A percentile compares a stretch with the other conserved stretches of the same genome.
Conservation (phyloP, 192 early-diverging fungal genomes). For the Rhizophagus sp. region DNA sequence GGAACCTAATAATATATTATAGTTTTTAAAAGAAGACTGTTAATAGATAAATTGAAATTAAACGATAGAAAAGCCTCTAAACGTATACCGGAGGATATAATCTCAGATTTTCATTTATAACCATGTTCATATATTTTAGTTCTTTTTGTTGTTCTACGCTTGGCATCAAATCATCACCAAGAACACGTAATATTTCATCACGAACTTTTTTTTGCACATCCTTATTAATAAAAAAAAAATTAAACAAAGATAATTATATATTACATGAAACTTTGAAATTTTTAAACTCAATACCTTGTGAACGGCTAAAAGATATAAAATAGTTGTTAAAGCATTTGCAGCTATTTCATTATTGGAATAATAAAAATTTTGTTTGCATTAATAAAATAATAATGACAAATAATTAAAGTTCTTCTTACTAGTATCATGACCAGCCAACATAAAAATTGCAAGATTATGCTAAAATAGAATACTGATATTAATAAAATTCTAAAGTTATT, state of each 20-base stretch:
- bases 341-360: background rate
- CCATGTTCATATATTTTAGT: background rate
- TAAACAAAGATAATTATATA: too few relatives aligned
- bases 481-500: too few relatives aligned
- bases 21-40: background rate
- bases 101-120: background rate
- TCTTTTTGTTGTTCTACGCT: background rate
- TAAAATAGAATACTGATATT: too few relatives aligned
- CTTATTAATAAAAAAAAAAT: background rate
- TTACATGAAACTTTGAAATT: background rate
- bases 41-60: background rate
- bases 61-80: background rate
- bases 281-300: background rate
- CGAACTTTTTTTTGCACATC: background rate
- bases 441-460: background rate
- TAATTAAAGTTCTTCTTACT: background rate
- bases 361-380: background rate
- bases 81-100: background rate
- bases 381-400: background rate
- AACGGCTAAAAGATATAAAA: slow-evolving; percentile 5
- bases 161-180: background rate
- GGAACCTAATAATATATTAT: background rate
- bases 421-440: slow-evolving; percentile 5
- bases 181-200: background rate
- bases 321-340: background rate